Evolutionary conservation across 495 filamentous ascomycete species (phyloP).

Genomic region (Podospora comata): DNA sequence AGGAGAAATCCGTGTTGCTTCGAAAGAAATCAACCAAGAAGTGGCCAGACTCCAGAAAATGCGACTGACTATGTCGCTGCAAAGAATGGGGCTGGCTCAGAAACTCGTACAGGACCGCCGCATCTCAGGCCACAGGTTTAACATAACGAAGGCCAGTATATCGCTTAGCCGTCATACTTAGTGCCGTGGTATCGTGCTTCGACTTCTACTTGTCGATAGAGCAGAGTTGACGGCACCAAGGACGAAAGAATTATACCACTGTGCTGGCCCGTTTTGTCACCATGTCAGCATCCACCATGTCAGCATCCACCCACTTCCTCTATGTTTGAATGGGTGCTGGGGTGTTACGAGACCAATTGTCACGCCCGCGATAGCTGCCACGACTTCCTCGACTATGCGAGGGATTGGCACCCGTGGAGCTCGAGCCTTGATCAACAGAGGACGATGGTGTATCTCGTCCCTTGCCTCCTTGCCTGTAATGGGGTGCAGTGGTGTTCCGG

Average conservation of each 20-base stretch:
- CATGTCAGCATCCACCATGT: background rate
- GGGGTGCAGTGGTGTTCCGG: conserved; percentile 22
- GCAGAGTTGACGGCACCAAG: background rate
- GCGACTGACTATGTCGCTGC: conserved; percentile 15
- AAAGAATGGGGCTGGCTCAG: conserved; percentile 11
- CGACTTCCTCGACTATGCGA: conserved; percentile 20
- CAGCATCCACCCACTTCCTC: background rate
- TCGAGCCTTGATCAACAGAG: conserved; percentile 23
- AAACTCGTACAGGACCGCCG: conserved; percentile 22
- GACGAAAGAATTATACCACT: background rate
- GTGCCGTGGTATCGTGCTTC: background rate
- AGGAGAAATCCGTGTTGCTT: background rate
- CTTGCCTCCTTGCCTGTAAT: conserved; percentile 24
- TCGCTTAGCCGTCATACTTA: background rate
- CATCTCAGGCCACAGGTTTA: conserved; percentile 3
- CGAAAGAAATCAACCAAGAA: conserved; percentile 13
- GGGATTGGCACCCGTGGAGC: conserved; percentile 15
- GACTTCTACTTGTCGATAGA: background rate
- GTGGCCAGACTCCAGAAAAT: conserved; percentile 1
- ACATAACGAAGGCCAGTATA: conserved; percentile 11
- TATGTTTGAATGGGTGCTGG: conserved; percentile 29
- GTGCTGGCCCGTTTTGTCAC: background rate
- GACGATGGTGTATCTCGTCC: conserved; percentile 25
- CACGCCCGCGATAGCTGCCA: conserved; percentile 31
- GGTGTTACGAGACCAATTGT: conserved; percentile 32